A percentile compares a stretch with the other conserved stretches of the same genome.
Conservation (phyloP, 2,329 filamentous ascomycete genomes). For the Calonectria pteridis region DNA sequence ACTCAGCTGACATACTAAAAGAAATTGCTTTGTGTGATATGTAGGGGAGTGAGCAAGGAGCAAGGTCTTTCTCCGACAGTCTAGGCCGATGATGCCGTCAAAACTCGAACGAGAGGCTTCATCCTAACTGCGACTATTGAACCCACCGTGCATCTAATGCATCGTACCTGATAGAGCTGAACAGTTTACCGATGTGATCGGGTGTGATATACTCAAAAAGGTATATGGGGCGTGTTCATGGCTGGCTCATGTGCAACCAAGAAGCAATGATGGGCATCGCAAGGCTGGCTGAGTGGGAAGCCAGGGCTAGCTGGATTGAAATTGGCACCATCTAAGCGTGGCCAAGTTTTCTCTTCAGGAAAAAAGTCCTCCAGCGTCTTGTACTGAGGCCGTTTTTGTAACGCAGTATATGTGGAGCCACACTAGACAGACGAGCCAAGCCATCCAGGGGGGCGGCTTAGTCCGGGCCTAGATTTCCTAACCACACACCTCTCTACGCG, state of each 20-base stretch:
- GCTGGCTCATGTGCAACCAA: not conserved
- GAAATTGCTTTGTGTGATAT: not conserved
- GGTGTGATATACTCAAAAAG: not conserved
- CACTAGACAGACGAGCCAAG: not conserved
- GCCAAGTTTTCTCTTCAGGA: not conserved
- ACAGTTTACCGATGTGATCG: not conserved
- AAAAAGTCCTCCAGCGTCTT: not conserved
- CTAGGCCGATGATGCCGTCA: not conserved
- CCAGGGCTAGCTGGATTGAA: not conserved
- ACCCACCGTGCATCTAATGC: not conserved
- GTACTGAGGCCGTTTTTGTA: not conserved
- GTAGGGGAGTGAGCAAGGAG: not conserved
- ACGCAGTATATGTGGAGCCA: not conserved
- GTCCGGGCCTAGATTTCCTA: not conserved
- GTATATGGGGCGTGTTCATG: not conserved
- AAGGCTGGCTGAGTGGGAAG: not conserved
- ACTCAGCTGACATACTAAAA: not conserved
- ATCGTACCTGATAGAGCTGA: not conserved
- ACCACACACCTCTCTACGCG: not conserved
- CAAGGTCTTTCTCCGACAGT: not conserved
- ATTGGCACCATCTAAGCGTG: not conserved
- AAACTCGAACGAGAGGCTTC: slow-evolving; percentile 1
- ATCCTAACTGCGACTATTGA: not conserved
- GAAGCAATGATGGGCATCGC: not conserved
- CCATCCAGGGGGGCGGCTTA: not conserved